A percentile compares a stretch with the other conserved stretches of the same genome.
phyloP scores from a whole-genome alignment of 1,284 basidiomycete genomes.

The Gomphus bonarii region DNA sequence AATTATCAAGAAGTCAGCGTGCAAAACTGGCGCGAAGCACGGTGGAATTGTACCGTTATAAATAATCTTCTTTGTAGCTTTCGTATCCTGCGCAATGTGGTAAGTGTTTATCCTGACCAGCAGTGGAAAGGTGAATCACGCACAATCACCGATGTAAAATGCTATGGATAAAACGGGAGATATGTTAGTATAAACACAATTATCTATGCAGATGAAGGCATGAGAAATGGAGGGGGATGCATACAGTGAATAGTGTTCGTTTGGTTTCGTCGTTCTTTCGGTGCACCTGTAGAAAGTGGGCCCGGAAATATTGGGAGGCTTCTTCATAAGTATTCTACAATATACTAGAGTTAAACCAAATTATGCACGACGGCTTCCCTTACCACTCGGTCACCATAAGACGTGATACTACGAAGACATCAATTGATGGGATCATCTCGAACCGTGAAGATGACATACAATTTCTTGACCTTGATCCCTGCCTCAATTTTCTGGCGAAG shows the following conservation, averaged over 20 bases:
- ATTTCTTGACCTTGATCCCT: constrained; percentile 64
- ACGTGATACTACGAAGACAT: constrained; percentile 50
- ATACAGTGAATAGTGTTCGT: constrained; percentile 56
- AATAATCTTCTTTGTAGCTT: constrained; percentile 71
- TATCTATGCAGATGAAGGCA: background rate
- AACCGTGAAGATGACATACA: constrained; percentile 36
- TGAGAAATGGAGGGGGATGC: background rate
- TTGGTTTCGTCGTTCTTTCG: constrained; percentile 67
- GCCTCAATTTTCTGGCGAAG: constrained; percentile 55
- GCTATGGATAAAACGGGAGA: constrained; percentile 17
- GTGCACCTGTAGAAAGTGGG: constrained; percentile 75
- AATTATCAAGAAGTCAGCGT: background rate
- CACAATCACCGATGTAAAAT: constrained; percentile 71
- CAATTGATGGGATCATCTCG: background rate
- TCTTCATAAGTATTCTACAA: constrained; percentile 62
- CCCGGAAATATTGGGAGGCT: constrained; percentile 72
- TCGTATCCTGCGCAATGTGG: constrained; percentile 48
- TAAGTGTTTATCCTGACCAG: background rate
- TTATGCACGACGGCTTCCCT: background rate
- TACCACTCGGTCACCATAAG: constrained; percentile 54
- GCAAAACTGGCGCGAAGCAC: background rate
- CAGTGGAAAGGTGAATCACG: constrained; percentile 20
- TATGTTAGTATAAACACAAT: background rate
- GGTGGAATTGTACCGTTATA: constrained; percentile 48
- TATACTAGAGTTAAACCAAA: background rate